phyloP scores from a whole-genome alignment of 1,139 yeast species.

The Blastobotrys illinoisensis region DNA sequence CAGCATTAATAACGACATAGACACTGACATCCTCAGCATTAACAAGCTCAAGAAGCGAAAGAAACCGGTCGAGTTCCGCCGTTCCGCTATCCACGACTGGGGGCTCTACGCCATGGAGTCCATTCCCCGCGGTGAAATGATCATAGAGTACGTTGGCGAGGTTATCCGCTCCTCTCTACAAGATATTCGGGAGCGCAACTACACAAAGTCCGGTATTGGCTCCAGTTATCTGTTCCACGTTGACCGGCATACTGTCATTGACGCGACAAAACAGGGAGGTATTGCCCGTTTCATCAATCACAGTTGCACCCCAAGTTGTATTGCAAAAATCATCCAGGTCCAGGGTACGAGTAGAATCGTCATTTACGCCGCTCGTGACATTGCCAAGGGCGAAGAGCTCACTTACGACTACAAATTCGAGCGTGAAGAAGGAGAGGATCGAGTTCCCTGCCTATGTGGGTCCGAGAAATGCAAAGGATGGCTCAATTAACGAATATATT shows the following conservation, averaged over 20 bases:
- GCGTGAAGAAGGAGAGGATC: conserved; percentile 84
- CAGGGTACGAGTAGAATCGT: conserved; percentile 94
- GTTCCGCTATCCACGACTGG: conserved; percentile 98
- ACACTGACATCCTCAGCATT: conserved; percentile 72
- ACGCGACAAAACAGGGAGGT: conserved; percentile 96
- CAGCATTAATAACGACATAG: conserved; percentile 48
- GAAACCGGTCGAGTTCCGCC: conserved; percentile 90
- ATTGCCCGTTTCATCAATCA: conserved; percentile 91
- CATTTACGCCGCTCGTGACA: conserved; percentile 85
- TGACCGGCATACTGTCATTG: conserved; percentile 91
- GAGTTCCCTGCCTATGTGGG: conserved; percentile 91
- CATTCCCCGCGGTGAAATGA: conserved; percentile 92
- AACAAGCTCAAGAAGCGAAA: conserved; percentile 79
- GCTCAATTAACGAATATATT: conserved; percentile 46
- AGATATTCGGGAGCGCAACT: conserved; percentile 83
- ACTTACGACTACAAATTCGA: conserved; percentile 96
- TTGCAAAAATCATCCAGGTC: conserved; percentile 92
- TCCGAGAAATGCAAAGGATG: conserved; percentile 92
- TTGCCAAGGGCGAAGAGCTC: conserved; percentile 68
- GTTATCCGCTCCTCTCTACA: conserved; percentile 91
- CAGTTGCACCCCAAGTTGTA: conserved; percentile 95
- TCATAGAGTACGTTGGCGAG: conserved; percentile 98
- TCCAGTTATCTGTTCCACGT: conserved; percentile 88
- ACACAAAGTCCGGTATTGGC: conserved; percentile 88
- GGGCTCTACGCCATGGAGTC: conserved; percentile 94